Percentiles rank a stretch among this genome's conserved stretches.
These are phyloP conservation scores for Lunularia cruciata DNA, from an alignment of 225 moss, liverwort and hornwort genomes.

Conservation along the genomic window DNA sequence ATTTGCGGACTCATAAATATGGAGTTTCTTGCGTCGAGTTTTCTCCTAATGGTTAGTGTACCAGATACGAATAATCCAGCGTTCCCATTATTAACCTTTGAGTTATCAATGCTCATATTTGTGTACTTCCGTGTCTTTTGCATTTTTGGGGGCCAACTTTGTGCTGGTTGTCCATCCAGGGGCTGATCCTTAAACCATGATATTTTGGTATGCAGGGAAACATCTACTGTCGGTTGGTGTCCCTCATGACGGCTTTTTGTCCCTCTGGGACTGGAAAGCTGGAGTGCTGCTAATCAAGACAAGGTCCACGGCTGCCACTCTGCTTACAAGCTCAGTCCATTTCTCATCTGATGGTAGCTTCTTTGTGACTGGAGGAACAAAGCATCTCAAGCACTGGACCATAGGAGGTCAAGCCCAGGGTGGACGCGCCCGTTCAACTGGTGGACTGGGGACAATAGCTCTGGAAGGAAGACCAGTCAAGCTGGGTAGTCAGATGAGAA, in stretches of 20 bases:
- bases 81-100: no score
- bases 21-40: conserved; percentile 68
- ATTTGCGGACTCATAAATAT: conserved; percentile 69
- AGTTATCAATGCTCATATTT: no score
- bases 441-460: conserved; percentile 59
- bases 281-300: conserved; percentile 62
- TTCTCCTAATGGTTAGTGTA: conserved; percentile 67
- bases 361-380: conserved; percentile 71
- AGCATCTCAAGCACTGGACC: conserved; percentile 77
- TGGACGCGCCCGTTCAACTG: conserved; percentile 58
- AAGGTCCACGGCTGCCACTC: conserved; percentile 61
- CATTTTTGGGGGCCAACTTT: not conserved
- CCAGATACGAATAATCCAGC: no score
- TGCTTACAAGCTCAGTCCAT: conserved; percentile 63
- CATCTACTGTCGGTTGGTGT: conserved; percentile 67
- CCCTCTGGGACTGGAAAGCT: conserved; percentile 82
- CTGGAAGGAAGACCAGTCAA: conserved; percentile 72
- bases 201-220: conserved; percentile 64
- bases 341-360: conserved; percentile 83
- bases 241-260: conserved; percentile 68
- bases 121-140: no score
- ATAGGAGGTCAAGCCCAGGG: conserved; percentile 52
- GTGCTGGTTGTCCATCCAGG: no score
- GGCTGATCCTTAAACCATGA: no score
- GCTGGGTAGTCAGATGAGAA: conserved; percentile 71